Percentiles rank a stretch among this genome's conserved stretches.
These are phyloP conservation scores for Friedmanniomyces simplex DNA, from an alignment of 495 filamentous ascomycete species.

Conservation along the genomic window DNA sequence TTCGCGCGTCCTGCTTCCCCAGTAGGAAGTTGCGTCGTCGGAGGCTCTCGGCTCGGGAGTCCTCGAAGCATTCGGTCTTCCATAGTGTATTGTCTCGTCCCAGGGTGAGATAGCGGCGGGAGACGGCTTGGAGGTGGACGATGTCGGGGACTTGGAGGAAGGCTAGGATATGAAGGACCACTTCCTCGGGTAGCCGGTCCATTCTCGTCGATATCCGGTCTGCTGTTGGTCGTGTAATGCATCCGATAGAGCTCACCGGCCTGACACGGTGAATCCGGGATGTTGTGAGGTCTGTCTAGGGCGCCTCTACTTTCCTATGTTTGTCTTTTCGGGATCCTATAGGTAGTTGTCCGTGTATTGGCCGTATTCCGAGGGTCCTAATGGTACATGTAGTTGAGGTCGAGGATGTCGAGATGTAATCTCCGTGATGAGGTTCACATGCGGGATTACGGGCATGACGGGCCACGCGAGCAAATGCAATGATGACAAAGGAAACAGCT, in stretches of 20 bases:
- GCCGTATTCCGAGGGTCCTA: no score
- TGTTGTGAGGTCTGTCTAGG: not conserved
- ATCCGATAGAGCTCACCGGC: not conserved
- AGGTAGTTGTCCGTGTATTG: no score
- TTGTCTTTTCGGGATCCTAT: no score
- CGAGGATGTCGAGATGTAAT: no score
- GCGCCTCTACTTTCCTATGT: no score
- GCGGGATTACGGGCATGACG: not conserved
- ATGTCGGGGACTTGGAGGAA: constrained; percentile 65
- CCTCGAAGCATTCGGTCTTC: constrained; percentile 62
- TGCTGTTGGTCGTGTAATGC: not conserved
- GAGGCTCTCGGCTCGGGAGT: constrained; percentile 48
- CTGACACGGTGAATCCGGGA: not conserved
- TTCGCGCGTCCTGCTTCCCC: constrained; percentile 23
- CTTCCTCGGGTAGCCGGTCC: constrained; percentile 63
- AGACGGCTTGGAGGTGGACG: constrained; percentile 60
- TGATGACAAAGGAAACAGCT: not conserved
- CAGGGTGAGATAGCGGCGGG: constrained; percentile 53
- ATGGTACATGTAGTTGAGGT: no score
- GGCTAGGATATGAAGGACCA: constrained; percentile 62
- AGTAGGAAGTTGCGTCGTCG: constrained; percentile 36
- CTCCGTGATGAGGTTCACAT: not conserved
- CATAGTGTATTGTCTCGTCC: constrained; percentile 67
- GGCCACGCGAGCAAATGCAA: not conserved
- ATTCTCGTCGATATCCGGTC: constrained; percentile 26